Conservation (phyloP, 495 filamentous ascomycete species). For the Podospora bellae-mahoneyi region DNA sequence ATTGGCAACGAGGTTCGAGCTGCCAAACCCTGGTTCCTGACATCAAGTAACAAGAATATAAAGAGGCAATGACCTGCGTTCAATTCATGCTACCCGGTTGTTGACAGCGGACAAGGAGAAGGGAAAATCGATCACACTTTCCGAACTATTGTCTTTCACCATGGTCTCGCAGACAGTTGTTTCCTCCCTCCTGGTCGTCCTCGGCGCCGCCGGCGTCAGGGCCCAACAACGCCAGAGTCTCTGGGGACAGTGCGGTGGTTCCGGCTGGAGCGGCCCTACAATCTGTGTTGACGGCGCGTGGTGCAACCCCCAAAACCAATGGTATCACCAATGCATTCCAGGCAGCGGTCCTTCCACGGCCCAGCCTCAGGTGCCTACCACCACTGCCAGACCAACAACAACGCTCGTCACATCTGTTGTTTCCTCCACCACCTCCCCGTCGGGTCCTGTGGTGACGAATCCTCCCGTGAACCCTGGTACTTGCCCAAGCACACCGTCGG, state of each 20-base stretch:
- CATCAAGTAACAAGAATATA: background rate
- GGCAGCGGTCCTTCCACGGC: slow-evolving; percentile 19
- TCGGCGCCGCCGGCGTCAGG: slow-evolving; percentile 20
- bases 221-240: slow-evolving; percentile 22
- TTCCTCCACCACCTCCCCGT: slow-evolving; percentile 7
- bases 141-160: slow-evolving; percentile 5
- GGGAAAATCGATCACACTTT: background rate
- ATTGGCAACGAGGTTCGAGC: background rate
- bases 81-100: background rate
- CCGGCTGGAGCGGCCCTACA: slow-evolving; percentile 40
- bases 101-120: background rate
- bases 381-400: slow-evolving; percentile 10
- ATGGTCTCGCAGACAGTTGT: slow-evolving; percentile 22
- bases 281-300: slow-evolving; percentile 37
- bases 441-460: slow-evolving; percentile 8
- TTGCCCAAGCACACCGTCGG: slow-evolving; percentile 23
- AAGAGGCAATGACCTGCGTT: background rate
- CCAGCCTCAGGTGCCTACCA: slow-evolving; percentile 7
- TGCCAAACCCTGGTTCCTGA: background rate
- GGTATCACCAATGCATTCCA: slow-evolving; percentile 42
- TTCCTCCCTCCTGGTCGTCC: slow-evolving; percentile 25
- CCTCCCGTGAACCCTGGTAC: slow-evolving; percentile 6
- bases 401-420: slow-evolving; percentile 11
- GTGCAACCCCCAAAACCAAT: slow-evolving; percentile 41
- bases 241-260: slow-evolving; percentile 48